Evolutionary conservation across 176 grass and related monocot genomes (phyloP).

Genomic region (Poa annua): DNA sequence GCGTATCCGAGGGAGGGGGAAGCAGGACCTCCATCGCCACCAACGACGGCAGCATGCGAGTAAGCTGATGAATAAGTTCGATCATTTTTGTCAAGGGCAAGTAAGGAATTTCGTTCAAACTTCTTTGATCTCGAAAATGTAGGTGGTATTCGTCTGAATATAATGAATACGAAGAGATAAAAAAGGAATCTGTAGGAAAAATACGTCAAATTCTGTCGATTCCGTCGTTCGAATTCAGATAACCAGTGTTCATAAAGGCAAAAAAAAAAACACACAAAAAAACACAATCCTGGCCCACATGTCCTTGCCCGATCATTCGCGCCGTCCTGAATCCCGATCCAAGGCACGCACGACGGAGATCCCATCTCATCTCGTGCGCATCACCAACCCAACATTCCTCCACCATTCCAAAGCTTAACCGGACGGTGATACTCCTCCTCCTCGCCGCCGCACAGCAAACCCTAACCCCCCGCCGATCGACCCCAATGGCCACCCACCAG

Average conservation of each 20-base stretch:
- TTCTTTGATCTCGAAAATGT: too few relatives aligned
- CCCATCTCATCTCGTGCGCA: slow-evolving; percentile 20
- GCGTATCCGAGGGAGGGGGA: too few relatives aligned
- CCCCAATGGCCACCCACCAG: slow-evolving; percentile 55
- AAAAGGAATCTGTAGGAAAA: too few relatives aligned
- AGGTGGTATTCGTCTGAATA: too few relatives aligned
- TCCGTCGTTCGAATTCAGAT: not conserved
- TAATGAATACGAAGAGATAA: too few relatives aligned
- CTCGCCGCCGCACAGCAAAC: slow-evolving; percentile 26
- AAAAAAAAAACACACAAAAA: too few relatives aligned
- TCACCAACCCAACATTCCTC: not conserved
- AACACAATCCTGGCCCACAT: not conserved
- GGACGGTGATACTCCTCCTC: not conserved
- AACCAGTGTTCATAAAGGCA: not conserved
- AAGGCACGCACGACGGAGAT: slow-evolving; percentile 6
- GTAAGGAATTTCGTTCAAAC: too few relatives aligned
- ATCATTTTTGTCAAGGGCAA: too few relatives aligned
- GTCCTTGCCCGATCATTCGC: not conserved
- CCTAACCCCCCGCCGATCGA: slow-evolving; percentile 26
- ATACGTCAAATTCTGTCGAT: not conserved
- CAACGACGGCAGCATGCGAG: too few relatives aligned
- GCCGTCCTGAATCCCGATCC: slow-evolving; percentile 32
- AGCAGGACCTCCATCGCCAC: too few relatives aligned
- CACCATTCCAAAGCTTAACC: slow-evolving; percentile 13
- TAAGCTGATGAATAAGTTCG: too few relatives aligned